Base-by-base conservation (phyloP, 208 protist species). In the Crithidia expoeki region DNA sequence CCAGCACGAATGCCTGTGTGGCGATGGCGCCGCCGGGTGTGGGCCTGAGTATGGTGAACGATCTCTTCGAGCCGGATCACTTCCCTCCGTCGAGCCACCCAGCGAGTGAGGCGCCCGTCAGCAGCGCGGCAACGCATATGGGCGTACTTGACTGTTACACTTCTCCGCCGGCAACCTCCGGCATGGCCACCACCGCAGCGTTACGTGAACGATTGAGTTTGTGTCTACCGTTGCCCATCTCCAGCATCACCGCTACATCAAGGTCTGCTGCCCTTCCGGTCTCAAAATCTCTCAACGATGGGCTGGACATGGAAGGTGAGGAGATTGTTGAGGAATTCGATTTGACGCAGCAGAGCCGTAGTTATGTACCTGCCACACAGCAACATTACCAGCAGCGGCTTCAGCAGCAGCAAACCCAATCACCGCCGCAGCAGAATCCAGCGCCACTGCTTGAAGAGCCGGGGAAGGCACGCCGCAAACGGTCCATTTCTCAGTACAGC, bases 401-500 rank as follows among this genome's bases (percentile, higher is more conserved):
- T 12, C 36, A 16, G 36, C 56, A 61, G 25, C 42, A 47, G 55
- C 55, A 50, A 36, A 10, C 23, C 14, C 30, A 23, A 32, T 30
- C 16, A 50, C 7, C 33, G 1, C 50, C 11, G 57, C 34, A 60
- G 30, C 52, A 7, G 38, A n/a, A 33, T 3, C 23, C 14, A 21
- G 14, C 36, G 38, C 42, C 42, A 17, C 25, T 42, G 42, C 40
- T 12, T 4, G 14, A 59, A 38, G 33, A 40, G 53, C 4, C 33
- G 1, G 23, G 44, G 6, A 52, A 57, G 44, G 21, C n/a, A 3
- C 58, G 50, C 23, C 32, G 58, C 49, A 60, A 40, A 27, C 38
- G 61, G 2, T 68, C 74, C 30, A 32, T 16, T 21, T 33, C 59
- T n/a, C 46, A 63, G 1, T 79, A 79, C 60, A 63, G 47, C 36